phyloP scores from a whole-genome alignment of 306 rosid genomes.

The Vigna hirtella region DNA sequence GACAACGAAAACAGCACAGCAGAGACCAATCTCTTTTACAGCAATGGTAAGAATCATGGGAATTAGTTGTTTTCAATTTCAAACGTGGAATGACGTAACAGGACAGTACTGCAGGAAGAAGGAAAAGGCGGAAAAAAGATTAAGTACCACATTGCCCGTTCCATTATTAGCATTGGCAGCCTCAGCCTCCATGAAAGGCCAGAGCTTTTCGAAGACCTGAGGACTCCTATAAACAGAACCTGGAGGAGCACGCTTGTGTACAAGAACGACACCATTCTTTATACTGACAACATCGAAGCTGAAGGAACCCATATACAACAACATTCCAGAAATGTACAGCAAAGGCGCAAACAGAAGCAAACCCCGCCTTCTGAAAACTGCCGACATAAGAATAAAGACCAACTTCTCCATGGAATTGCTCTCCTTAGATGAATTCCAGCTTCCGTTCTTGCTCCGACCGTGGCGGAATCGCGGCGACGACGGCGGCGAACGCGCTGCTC shows the following conservation, averaged over 20 bases:
- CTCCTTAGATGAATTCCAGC: slow-evolving; percentile 55
- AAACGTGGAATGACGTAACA: background rate
- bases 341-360: slow-evolving; percentile 86
- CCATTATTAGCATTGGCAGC: slow-evolving; percentile 47
- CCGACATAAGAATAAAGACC: slow-evolving; percentile 63
- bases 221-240: slow-evolving; percentile 88
- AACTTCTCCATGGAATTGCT: slow-evolving; percentile 59
- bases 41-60: background rate
- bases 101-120: background rate
- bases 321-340: slow-evolving; percentile 86
- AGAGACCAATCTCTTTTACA: too few relatives aligned
- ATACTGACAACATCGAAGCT: slow-evolving; percentile 73
- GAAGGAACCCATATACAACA: slow-evolving; percentile 87
- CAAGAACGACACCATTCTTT: slow-evolving; percentile 66
- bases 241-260: slow-evolving; percentile 66
- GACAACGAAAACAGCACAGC: too few relatives aligned
- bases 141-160: slow-evolving; percentile 64
- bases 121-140: background rate
- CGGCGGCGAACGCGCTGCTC: slow-evolving; percentile 69
- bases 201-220: slow-evolving; percentile 76
- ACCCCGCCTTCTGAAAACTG: slow-evolving; percentile 75
- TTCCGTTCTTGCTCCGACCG: slow-evolving; percentile 59
- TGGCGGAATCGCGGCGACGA: slow-evolving; percentile 77
- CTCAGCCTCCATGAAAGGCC: slow-evolving; percentile 80
- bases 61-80: slow-evolving; percentile 1